These are phyloP conservation scores for Raffaelea albimanens DNA, from an alignment of 2,329 filamentous ascomycete species.

Conservation along the genomic window DNA sequence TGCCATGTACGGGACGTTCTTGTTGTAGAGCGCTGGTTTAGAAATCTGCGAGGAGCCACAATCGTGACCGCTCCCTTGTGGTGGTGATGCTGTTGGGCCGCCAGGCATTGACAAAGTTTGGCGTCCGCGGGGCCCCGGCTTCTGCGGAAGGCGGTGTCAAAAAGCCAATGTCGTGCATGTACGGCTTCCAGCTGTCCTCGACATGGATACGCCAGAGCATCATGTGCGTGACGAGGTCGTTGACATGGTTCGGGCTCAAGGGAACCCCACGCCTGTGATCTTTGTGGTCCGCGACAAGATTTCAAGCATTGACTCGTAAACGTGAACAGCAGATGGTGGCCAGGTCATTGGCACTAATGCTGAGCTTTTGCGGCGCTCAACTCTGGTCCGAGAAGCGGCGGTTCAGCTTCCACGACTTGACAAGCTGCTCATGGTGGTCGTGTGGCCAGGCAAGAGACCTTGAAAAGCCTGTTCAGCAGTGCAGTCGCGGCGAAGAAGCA, in stretches of 20 bases:
- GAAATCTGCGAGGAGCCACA: conserved; percentile 22
- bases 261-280: too few relatives aligned
- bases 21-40: too few relatives aligned
- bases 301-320: conserved; percentile 29
- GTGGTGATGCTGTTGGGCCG: not conserved
- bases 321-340: conserved; percentile 32
- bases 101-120: not conserved
- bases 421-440: conserved; percentile 34
- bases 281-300: not conserved
- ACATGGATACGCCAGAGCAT: not conserved
- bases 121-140: too few relatives aligned
- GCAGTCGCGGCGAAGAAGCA: conserved; percentile 24
- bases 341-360: conserved; percentile 27
- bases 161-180: too few relatives aligned
- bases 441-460: conserved; percentile 35
- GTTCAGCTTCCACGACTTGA: too few relatives aligned
- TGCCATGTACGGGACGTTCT: conserved; percentile 31
- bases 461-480: conserved; percentile 24
- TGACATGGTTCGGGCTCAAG: too few relatives aligned
- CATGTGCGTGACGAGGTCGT: conserved; percentile 24
- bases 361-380: conserved; percentile 2
- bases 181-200: too few relatives aligned
- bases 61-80: conserved; percentile 25
- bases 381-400: conserved; percentile 43
- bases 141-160: too few relatives aligned